Percentiles rank a stretch among this genome's conserved stretches.
Evolutionary conservation across 2,329 filamentous ascomycete genomes (phyloP).

Genomic region (Keithomyces neogunnii): DNA sequence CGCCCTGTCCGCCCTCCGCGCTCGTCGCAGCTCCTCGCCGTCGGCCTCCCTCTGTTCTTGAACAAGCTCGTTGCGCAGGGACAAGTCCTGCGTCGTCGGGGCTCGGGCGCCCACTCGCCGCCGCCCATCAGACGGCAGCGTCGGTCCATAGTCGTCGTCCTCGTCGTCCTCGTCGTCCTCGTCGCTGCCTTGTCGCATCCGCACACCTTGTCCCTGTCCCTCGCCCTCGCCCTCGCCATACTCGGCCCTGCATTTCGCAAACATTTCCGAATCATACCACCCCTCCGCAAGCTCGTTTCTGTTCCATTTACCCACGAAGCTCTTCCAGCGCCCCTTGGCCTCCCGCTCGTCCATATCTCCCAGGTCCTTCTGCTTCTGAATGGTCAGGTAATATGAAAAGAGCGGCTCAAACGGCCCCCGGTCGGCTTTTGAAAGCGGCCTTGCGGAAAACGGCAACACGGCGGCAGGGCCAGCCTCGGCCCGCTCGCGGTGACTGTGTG

Average conservation of each 20-base stretch:
- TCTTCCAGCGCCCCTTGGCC: constrained; percentile 80
- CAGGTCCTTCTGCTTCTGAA: constrained; percentile 72
- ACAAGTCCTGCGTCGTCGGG: constrained; percentile 66
- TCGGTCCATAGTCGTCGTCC: constrained; percentile 49
- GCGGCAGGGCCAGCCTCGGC: neutral
- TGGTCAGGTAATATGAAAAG: constrained; percentile 76
- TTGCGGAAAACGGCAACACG: constrained; percentile 56
- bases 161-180: constrained; percentile 29
- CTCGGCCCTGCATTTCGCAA: constrained; percentile 31
- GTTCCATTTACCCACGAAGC: constrained; percentile 90
- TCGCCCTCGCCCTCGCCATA: constrained; percentile 9
- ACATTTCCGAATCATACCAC: constrained; percentile 82
- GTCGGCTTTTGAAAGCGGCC: constrained; percentile 60
- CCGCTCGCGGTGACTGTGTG: constrained; percentile 12
- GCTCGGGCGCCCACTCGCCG: constrained; percentile 47
- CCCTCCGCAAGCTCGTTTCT: constrained; percentile 75
- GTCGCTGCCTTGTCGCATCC: constrained; percentile 6
- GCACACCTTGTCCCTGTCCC: neutral
- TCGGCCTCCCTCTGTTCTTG: constrained; percentile 43
- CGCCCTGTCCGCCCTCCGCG: constrained; percentile 56
- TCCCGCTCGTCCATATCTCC: constrained; percentile 66
- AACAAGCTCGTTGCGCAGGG: constrained; percentile 43
- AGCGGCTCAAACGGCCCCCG: constrained; percentile 58
- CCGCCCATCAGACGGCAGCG: constrained; percentile 17
- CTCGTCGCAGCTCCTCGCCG: constrained; percentile 47